These are phyloP conservation scores for Durio zibethinus DNA, from an alignment of 345 rosid species.

Conservation along the genomic window DNA sequence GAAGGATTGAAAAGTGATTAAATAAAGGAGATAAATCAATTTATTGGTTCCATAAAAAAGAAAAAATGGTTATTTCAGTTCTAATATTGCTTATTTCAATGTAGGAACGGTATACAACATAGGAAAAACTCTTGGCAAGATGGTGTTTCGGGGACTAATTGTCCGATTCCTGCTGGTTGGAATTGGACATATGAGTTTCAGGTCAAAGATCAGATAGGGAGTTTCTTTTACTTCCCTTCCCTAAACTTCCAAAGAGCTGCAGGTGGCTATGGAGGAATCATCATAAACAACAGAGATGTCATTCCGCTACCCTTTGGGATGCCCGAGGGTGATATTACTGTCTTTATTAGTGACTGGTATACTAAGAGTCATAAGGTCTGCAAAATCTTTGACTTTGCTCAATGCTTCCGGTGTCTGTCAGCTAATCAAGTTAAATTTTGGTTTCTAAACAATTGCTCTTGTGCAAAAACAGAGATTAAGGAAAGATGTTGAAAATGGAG, in stretches of 20 bases:
- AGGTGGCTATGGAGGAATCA: constrained; percentile 78
- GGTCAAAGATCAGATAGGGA: constrained; percentile 86
- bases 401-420: constrained; percentile 11
- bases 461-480: constrained; percentile 57
- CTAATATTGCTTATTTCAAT: constrained; percentile 11
- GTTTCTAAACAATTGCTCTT: constrained; percentile 2
- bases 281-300: constrained; percentile 60
- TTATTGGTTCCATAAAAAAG: not conserved
- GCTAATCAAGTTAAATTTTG: constrained; percentile 4
- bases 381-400: not conserved
- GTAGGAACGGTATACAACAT: constrained; percentile 73
- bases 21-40: not conserved
- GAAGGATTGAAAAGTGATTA: not conserved
- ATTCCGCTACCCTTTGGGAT: constrained; percentile 60
- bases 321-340: constrained; percentile 74
- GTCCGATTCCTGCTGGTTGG: constrained; percentile 81
- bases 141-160: constrained; percentile 82
- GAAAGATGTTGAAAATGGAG: constrained; percentile 58
- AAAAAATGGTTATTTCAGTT: not conserved
- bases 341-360: constrained; percentile 80
- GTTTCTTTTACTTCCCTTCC: constrained; percentile 79
- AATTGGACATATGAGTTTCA: constrained; percentile 87
- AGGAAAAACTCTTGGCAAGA: constrained; percentile 93
- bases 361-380: constrained; percentile 74
- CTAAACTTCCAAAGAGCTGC: constrained; percentile 63